Evolutionary conservation across 345 rosid species (phyloP).

Genomic region (Toxicodendron radicans): DNA sequence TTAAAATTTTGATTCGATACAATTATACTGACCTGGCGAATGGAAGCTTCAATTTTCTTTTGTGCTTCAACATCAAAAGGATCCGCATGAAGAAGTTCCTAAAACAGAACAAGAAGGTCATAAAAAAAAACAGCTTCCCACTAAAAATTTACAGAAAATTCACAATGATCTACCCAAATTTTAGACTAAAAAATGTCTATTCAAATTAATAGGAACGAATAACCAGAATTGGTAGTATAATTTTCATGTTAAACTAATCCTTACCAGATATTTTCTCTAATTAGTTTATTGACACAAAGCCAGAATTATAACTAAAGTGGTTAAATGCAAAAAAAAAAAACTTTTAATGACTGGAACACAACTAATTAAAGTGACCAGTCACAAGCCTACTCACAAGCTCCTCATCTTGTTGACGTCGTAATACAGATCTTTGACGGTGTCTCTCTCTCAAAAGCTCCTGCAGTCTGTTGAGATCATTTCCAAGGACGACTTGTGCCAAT

Average conservation of each 20-base stretch:
- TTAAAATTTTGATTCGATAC: not conserved
- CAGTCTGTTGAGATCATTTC: slow-evolving; percentile 79
- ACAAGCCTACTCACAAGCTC: slow-evolving; percentile 63
- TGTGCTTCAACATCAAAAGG: slow-evolving; percentile 98
- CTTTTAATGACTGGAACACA: not conserved
- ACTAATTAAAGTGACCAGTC: slow-evolving; percentile 2
- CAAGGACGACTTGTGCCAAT: slow-evolving; percentile 80
- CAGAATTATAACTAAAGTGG: slow-evolving; percentile 6
- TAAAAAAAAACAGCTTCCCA: slow-evolving; percentile 14
- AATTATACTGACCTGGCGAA: slow-evolving; percentile 68
- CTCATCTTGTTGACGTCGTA: slow-evolving; percentile 71
- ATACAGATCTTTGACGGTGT: slow-evolving; percentile 64
- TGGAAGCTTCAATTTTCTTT: slow-evolving; percentile 96
- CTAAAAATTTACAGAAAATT: not conserved
- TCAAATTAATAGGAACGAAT: slow-evolving; percentile 14
- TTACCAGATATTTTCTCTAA: not conserved
- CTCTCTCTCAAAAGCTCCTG: slow-evolving; percentile 73
- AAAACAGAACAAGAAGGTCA: slow-evolving; percentile 7
- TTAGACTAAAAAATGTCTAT: not conserved
- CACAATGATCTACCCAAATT: not conserved
- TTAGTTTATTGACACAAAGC: not conserved
- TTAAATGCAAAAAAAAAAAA: not conserved
- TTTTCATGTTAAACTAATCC: not conserved
- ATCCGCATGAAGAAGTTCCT: slow-evolving; percentile 95
- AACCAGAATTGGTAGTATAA: not conserved